These are phyloP conservation scores for Glomus cerebriforme DNA, from an alignment of 192 early-diverging fungal genomes.

Conservation along the genomic window DNA sequence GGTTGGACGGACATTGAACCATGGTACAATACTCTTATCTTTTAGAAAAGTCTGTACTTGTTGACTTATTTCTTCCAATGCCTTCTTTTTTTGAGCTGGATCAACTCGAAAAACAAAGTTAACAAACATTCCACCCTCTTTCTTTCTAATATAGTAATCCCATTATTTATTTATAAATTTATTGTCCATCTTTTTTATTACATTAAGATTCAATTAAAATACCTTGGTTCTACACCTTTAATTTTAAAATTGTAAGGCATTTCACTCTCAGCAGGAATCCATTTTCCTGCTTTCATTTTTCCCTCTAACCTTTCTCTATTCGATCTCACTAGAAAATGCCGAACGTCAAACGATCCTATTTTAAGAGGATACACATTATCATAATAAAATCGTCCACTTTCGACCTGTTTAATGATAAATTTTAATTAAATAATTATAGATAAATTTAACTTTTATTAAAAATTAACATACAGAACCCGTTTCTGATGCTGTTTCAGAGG, in stretches of 20 bases:
- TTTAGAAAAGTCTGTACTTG: constrained; percentile 55
- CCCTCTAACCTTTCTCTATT: constrained; percentile 30
- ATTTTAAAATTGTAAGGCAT: constrained; percentile 55
- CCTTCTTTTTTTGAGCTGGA: constrained; percentile 37
- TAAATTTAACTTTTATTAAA: not conserved
- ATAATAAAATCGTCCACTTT: constrained; percentile 44
- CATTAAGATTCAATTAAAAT: not conserved
- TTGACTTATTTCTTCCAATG: constrained; percentile 46
- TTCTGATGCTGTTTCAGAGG: not conserved
- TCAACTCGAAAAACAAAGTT: constrained; percentile 48
- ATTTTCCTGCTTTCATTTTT: constrained; percentile 39
- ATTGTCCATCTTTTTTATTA: not conserved
- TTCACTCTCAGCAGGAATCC: constrained; percentile 46
- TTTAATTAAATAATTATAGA: not conserved
- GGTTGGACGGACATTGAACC: constrained; percentile 66
- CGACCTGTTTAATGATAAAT: not conserved
- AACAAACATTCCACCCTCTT: constrained; percentile 58
- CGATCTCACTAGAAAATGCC: constrained; percentile 44
- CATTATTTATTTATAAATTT: not conserved
- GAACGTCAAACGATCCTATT: constrained; percentile 44
- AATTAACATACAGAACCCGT: not conserved
- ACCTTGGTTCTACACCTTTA: constrained; percentile 55
- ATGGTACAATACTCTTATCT: constrained; percentile 56
- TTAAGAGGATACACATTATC: constrained; percentile 53
- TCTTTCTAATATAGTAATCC: constrained; percentile 34